A percentile compares a stretch with the other conserved stretches of the same genome.
These are phyloP conservation scores for Sporisorium reilianum DNA, from an alignment of 1,284 basidiomycete genomes.

Conservation along the genomic window DNA sequence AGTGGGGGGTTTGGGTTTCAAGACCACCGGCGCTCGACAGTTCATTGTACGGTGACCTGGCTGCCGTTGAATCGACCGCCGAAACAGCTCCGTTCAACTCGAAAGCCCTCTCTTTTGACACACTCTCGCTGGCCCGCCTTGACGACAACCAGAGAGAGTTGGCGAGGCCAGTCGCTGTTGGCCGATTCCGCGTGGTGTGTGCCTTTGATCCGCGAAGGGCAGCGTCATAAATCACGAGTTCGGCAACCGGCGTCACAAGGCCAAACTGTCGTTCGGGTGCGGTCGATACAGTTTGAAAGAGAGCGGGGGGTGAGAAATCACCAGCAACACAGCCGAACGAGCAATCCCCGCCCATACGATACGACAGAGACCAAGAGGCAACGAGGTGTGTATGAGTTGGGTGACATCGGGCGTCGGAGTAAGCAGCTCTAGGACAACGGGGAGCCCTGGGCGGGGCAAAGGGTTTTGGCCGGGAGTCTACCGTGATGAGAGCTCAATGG, in stretches of 20 bases:
- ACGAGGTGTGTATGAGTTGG: background rate
- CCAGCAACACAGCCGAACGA: slow-evolving; percentile 2
- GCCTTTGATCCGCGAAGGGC: slow-evolving; percentile 5
- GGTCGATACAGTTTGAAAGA: slow-evolving; percentile 7
- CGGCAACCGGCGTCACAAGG: background rate
- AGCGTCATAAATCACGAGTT: background rate
- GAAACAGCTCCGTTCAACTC: slow-evolving; percentile 8
- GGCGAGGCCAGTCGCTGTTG: background rate
- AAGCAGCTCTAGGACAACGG: slow-evolving; percentile 26
- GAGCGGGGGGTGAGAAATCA: background rate
- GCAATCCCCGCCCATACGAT: slow-evolving; percentile 15
- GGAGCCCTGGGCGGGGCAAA: slow-evolving; percentile 13
- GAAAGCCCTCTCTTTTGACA: background rate
- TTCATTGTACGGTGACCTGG: background rate
- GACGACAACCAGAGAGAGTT: background rate
- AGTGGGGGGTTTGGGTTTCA: slow-evolving; percentile 9
- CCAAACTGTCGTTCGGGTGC: background rate
- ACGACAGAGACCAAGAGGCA: background rate
- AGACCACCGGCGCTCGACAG: too few species aligned
- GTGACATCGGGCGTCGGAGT: slow-evolving; percentile 38
- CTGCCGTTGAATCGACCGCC: background rate
- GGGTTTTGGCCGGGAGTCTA: background rate
- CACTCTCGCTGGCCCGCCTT: background rate
- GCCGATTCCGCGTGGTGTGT: background rate
- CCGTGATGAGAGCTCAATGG: background rate